A percentile compares a stretch with the other conserved stretches of the same genome.
Evolutionary conservation across 306 rosid species (phyloP).

Genomic region (Canavalia gladiata): DNA sequence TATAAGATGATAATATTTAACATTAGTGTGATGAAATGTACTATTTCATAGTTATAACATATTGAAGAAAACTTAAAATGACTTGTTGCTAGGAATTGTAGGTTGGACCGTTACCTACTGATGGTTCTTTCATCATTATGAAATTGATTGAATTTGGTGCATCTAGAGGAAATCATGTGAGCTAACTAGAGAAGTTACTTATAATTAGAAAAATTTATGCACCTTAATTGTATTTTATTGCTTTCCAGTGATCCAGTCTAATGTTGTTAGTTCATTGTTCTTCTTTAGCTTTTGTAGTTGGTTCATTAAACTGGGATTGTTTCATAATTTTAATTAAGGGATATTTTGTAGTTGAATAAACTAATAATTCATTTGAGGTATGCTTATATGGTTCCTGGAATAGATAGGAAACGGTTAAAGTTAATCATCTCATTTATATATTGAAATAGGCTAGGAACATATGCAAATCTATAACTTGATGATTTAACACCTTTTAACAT

Average conservation of each 20-base stretch:
- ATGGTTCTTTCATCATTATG: constrained; percentile 96
- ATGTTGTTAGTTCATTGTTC: too few relatives aligned
- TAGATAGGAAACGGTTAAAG: too few relatives aligned
- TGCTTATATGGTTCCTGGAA: too few relatives aligned
- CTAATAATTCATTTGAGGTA: too few relatives aligned
- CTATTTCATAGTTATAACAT: constrained; percentile 17
- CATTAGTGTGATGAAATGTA: background rate
- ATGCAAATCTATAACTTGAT: too few relatives aligned
- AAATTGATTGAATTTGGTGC: constrained; percentile 86
- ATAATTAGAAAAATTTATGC: constrained; percentile 30
- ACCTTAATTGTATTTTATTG: constrained; percentile 37
- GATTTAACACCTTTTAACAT: too few relatives aligned
- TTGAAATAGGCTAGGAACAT: too few relatives aligned
- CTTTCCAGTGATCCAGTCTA: constrained; percentile 52
- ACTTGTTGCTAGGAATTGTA: constrained; percentile 57
- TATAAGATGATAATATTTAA: constrained; percentile 71
- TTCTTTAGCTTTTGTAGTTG: too few relatives aligned
- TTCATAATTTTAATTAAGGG: too few relatives aligned
- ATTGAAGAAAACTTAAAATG: constrained; percentile 35
- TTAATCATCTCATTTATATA: too few relatives aligned
- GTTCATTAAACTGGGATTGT: too few relatives aligned
- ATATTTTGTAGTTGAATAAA: too few relatives aligned
- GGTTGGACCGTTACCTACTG: constrained; percentile 86
- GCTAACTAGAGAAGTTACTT: constrained; percentile 35
- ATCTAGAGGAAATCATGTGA: constrained; percentile 85